phyloP scores from a whole-genome alignment of 2,329 filamentous ascomycete genomes.

The Cadophora sp. region DNA sequence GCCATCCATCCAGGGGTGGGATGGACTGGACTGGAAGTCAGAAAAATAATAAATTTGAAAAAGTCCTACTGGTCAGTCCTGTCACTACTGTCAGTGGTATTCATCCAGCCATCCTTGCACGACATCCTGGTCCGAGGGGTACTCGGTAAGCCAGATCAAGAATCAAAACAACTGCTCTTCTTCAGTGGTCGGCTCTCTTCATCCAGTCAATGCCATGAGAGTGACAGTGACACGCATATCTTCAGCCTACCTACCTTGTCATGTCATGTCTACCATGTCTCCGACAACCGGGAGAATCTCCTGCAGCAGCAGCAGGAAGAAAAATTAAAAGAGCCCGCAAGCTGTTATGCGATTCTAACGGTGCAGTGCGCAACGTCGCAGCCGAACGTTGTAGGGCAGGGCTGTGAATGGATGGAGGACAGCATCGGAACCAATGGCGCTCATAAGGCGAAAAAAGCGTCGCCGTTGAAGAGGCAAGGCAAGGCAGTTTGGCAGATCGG shows the following conservation, averaged over 20 bases:
- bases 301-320: slow-evolving; percentile 8
- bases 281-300: background rate
- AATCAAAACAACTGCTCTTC: background rate
- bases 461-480: background rate
- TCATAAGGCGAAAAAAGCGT: slow-evolving; percentile 11
- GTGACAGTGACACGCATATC: background rate
- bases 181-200: background rate
- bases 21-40: background rate
- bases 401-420: slow-evolving; percentile 21
- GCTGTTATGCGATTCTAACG: slow-evolving; percentile 27
- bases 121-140: slow-evolving; percentile 5
- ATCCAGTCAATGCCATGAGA: background rate
- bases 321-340: background rate
- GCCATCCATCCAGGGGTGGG: background rate
- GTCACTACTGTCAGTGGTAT: background rate
- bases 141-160: slow-evolving; percentile 15
- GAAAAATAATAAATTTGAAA: background rate
- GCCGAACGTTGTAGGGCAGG: slow-evolving; percentile 19
- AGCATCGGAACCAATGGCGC: slow-evolving; percentile 14
- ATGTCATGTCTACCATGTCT: background rate
- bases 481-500: slow-evolving; percentile 11
- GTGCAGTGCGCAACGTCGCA: slow-evolving; percentile 13
- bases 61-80: background rate
- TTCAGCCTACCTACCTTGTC: background rate
- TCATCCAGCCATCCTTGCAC: background rate